Base-by-base conservation (phyloP, 495 filamentous ascomycete species). In the Lasiosphaeriaceae sp. region DNA sequence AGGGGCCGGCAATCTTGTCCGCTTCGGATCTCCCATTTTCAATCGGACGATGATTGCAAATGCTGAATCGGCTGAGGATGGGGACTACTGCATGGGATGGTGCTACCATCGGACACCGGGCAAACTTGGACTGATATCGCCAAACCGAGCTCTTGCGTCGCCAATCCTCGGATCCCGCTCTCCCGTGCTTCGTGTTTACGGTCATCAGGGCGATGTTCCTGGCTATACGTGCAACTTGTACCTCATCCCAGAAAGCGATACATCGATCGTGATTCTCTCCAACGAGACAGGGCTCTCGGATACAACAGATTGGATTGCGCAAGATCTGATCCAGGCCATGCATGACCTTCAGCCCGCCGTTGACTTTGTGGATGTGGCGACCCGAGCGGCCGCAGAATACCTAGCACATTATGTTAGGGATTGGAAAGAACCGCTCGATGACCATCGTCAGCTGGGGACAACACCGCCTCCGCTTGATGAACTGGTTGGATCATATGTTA, bases 1-100 rank as follows among this genome's bases (percentile, higher is more conserved):
- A 41, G 35, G 12, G 24, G 2, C 6, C 22, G 20, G 14, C 22
- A 26, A 6, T 2, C 37, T 53, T 4, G 2, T 53, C 19, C 35
- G 16, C 1, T 34, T 6, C 34, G 20, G 43, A 9, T 53, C 50
- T 1, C 34, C 34, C 34, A 43, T 53, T 11, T 53, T 53, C 34
- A 53, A 11, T 35, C 3, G 50, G 16, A 41, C 19, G 16, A 43
- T 34, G 2, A 53, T 53, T 24, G 34, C 34, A 16, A 23, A 43
- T 17, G 5, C 50, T 20, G 12, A 53, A 2, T 19, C 20, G 14
- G 2, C 31, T 2, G 11, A 3, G 20, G 50, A 20, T 12, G 34
- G 50, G 19, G 50, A 53, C 21, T 53, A 53, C 34, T 53, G 50
- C 35, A 19, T 24, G 19, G 50, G 50, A 31, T 53, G 29, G 29